Conservation (phyloP, 306 rosid species). For the Lotus japonicus region DNA sequence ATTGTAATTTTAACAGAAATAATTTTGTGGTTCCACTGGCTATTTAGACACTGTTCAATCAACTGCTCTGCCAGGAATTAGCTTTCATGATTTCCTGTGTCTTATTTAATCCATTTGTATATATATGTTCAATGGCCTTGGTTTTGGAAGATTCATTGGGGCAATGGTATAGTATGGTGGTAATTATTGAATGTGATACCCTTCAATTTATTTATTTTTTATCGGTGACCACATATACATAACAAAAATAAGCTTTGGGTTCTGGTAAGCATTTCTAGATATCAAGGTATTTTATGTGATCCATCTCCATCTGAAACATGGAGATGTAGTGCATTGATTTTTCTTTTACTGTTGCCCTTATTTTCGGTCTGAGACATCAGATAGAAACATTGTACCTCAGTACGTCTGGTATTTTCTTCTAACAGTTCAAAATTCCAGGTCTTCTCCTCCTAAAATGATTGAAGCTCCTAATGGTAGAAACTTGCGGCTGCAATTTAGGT, state of each 20-base stretch:
- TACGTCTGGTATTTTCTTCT: slow-evolving; percentile 18
- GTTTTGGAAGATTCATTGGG: background rate
- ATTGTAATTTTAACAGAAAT: background rate
- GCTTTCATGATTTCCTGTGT: background rate
- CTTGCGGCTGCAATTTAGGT: slow-evolving; percentile 76
- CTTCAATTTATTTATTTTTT: background rate
- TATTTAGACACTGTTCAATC: background rate
- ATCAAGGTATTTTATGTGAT: background rate
- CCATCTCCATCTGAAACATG: background rate
- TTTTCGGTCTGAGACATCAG: background rate
- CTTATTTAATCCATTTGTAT: background rate
- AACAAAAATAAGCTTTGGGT: background rate
- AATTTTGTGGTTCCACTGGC: background rate
- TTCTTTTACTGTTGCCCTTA: background rate
- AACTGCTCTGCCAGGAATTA: background rate
- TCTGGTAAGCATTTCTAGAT: background rate
- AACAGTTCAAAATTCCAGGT: slow-evolving; percentile 50
- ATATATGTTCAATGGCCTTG: background rate
- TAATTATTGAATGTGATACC: background rate
- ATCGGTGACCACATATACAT: background rate
- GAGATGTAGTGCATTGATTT: background rate
- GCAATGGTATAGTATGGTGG: background rate
- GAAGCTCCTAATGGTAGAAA: slow-evolving; percentile 91
- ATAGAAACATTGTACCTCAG: background rate
- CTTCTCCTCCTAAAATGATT: slow-evolving; percentile 91